A percentile compares a stretch with the other conserved stretches of the same genome.
Evolutionary conservation across 2,329 filamentous ascomycete genomes (phyloP).

Genomic region (Trichoderma guizhouense): DNA sequence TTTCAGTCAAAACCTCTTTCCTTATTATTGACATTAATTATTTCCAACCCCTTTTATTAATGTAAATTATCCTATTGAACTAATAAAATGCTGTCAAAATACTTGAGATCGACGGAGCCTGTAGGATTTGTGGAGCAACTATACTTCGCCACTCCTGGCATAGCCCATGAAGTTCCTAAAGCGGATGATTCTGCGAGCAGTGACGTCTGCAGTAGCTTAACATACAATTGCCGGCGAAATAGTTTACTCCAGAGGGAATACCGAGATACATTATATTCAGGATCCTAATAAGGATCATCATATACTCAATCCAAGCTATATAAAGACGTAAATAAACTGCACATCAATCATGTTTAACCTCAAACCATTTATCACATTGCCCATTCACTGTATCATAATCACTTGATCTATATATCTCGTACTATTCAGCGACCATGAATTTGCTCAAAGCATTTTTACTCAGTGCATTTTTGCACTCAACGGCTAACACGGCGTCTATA

Average conservation of each 20-base stretch:
- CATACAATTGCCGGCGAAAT: neutral
- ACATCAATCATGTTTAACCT: neutral
- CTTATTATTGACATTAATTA: neutral
- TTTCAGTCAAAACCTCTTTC: neutral
- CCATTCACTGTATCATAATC: neutral
- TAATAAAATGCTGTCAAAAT: neutral
- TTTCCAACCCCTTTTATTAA: neutral
- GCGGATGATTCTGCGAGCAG: neutral
- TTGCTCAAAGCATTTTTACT: neutral
- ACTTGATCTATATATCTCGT: neutral
- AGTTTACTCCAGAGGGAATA: neutral
- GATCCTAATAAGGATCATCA: neutral
- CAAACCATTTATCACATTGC: neutral
- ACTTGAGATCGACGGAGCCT: neutral
- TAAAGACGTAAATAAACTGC: neutral
- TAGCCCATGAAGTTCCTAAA: neutral
- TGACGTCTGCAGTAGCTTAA: neutral
- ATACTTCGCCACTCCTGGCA: neutral
- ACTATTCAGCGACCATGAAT: neutral
- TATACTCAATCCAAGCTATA: neutral
- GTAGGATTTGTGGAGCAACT: neutral
- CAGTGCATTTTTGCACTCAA: neutral
- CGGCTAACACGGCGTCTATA: neutral
- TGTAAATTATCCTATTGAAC: neutral
- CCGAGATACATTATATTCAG: neutral